These are phyloP conservation scores for Pseudocercospora fijiensis DNA, from an alignment of 2,329 filamentous ascomycete genomes.

Conservation along the genomic window DNA sequence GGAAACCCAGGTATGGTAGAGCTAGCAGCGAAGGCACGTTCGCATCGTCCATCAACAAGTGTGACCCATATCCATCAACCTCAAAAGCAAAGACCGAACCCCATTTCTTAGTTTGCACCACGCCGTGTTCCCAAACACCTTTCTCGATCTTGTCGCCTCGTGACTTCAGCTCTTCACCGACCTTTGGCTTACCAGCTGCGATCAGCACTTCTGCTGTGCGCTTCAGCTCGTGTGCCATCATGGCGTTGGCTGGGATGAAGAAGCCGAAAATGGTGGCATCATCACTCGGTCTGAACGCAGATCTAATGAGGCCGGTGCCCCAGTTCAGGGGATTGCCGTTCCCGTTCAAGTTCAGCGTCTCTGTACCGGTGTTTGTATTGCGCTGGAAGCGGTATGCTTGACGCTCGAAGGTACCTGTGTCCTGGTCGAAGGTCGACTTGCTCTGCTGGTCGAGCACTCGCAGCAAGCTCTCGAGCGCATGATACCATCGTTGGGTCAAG, in stretches of 20 bases:
- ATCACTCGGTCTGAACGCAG: constrained; percentile 90
- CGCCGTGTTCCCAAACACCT: constrained; percentile 81
- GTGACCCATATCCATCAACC: constrained; percentile 80
- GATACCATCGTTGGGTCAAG: constrained; percentile 73
- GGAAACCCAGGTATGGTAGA: constrained; percentile 75
- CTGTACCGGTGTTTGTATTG: constrained; percentile 75
- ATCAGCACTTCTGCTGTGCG: constrained; percentile 70
- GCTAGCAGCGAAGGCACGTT: constrained; percentile 81
- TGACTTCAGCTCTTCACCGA: constrained; percentile 51
- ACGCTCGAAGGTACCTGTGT: constrained; percentile 61
- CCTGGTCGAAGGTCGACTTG: constrained; percentile 71
- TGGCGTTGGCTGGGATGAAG: constrained; percentile 92
- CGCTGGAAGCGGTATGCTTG: constrained; percentile 90
- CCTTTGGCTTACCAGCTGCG: constrained; percentile 55
- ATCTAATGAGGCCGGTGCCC: constrained; percentile 81
- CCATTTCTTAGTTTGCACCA: constrained; percentile 71
- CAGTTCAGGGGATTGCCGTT: constrained; percentile 87
- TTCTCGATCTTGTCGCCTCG: constrained; percentile 67
- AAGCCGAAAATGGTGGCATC: constrained; percentile 93
- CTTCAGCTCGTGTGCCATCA: constrained; percentile 87
- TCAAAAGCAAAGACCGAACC: constrained; percentile 83
- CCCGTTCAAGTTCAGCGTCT: constrained; percentile 79
- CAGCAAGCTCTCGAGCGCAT: constrained; percentile 72
- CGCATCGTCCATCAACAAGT: constrained; percentile 84
- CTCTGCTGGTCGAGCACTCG: constrained; percentile 75